These are phyloP conservation scores for Phellinidium pouzarii DNA, from an alignment of 1,284 basidiomycete genomes.

Conservation along the genomic window DNA sequence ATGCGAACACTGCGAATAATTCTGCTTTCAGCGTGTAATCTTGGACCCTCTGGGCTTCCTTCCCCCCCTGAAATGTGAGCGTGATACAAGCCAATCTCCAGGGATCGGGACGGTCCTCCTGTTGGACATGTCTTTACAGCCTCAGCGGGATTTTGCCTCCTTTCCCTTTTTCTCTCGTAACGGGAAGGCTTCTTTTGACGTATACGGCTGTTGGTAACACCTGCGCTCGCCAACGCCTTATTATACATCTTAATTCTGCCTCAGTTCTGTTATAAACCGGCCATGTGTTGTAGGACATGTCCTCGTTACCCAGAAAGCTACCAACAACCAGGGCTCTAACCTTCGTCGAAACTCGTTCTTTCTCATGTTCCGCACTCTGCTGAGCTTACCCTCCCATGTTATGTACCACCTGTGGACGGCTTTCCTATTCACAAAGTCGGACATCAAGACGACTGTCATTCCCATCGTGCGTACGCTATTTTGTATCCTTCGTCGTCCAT, in stretches of 20 bases:
- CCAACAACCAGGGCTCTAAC: neutral
- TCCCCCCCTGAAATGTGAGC: neutral
- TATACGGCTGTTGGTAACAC: neutral
- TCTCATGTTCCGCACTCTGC: slow-evolving; percentile 5
- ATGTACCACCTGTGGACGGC: slow-evolving; percentile 28
- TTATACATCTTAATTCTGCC: neutral
- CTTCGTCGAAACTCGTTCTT: neutral
- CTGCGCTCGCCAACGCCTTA: neutral
- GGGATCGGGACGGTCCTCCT: neutral
- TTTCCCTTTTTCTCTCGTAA: neutral
- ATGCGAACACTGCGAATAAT: too few relatives aligned
- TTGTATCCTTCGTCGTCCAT: neutral
- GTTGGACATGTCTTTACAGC: neutral
- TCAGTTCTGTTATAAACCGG: too few relatives aligned
- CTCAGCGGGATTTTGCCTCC: too few relatives aligned
- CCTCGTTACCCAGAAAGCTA: neutral
- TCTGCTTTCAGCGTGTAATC: too few relatives aligned
- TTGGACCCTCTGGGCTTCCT: too few relatives aligned
- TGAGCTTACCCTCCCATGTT: slow-evolving; percentile 6
- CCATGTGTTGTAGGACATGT: too few relatives aligned
- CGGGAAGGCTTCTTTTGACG: neutral
- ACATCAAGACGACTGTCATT: slow-evolving; percentile 34
- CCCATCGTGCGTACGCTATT: slow-evolving; percentile 30
- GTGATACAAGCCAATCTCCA: neutral
- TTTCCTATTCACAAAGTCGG: slow-evolving; percentile 38